Conservation (phyloP, 331 rosid genomes). For the Acacia concinna region DNA sequence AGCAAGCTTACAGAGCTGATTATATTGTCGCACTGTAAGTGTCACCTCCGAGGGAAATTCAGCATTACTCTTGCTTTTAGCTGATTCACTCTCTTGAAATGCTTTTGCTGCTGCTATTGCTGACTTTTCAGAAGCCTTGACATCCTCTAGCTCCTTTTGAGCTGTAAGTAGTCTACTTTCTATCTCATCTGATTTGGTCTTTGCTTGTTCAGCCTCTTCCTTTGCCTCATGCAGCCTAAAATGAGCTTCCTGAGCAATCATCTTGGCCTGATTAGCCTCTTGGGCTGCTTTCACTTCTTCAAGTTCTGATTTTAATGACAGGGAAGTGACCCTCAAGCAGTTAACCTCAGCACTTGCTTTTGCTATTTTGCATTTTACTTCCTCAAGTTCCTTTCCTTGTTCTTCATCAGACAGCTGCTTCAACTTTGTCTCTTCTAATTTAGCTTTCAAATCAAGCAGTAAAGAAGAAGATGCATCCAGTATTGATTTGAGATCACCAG, state of each 20-base stretch:
- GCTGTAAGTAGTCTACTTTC: constrained; percentile 58
- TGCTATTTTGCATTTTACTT: constrained; percentile 40
- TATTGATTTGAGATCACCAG: not conserved
- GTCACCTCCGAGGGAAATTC: constrained; percentile 48
- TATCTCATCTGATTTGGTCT: constrained; percentile 55
- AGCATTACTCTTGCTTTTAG: constrained; percentile 25
- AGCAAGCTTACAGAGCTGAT: constrained; percentile 56
- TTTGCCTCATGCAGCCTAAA: constrained; percentile 54
- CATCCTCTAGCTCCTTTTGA: constrained; percentile 60
- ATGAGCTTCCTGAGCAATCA: constrained; percentile 41
- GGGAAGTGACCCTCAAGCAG: constrained; percentile 54
- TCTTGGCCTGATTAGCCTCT: constrained; percentile 61
- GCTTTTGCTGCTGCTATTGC: constrained; percentile 51
- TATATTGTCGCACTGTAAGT: constrained; percentile 55
- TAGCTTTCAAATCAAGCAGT: constrained; percentile 12
- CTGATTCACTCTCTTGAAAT: constrained; percentile 21
- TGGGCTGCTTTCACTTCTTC: constrained; percentile 58
- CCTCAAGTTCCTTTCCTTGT: constrained; percentile 52
- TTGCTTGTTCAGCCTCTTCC: constrained; percentile 62
- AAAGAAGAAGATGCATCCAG: not conserved
- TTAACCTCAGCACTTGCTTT: constrained; percentile 46
- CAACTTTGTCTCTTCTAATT: not conserved
- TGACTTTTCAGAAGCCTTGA: constrained; percentile 56
- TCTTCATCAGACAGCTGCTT: constrained; percentile 4
- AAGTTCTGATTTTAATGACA: constrained; percentile 51